phyloP scores from a whole-genome alignment of 2,329 filamentous ascomycete genomes.

The Ilyonectria sp. region DNA sequence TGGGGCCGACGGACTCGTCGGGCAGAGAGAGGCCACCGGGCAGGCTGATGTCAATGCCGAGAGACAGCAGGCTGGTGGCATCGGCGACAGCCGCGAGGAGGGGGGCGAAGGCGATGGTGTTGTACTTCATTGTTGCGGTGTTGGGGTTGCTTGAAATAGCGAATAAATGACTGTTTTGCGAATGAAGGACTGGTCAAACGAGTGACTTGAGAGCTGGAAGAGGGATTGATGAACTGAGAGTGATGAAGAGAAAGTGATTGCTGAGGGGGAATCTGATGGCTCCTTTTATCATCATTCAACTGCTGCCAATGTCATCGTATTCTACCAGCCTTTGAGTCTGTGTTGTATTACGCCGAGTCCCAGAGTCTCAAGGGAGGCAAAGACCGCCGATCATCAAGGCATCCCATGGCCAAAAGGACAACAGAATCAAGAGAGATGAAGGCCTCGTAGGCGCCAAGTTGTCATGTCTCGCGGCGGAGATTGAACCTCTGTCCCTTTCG shows the following conservation, averaged over 20 bases:
- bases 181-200: constrained; percentile 32
- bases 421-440: constrained; percentile 9
- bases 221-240: constrained; percentile 25
- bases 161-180: constrained; percentile 9
- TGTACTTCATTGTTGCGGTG: constrained; percentile 33
- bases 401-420: constrained; percentile 14
- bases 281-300: constrained; percentile 26
- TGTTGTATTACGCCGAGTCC: background rate
- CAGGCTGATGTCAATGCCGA: constrained; percentile 33
- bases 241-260: constrained; percentile 14
- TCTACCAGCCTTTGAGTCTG: too few species aligned
- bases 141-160: constrained; percentile 3
- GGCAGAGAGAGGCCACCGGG: constrained; percentile 21
- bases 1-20: constrained; percentile 19
- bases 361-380: background rate
- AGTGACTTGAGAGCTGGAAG: constrained; percentile 33
- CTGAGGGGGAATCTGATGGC: background rate
- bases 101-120: constrained; percentile 40
- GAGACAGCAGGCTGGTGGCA: constrained; percentile 24
- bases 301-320: background rate
- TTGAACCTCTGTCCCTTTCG: background rate
- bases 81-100: constrained; percentile 39
- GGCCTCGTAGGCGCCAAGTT: constrained; percentile 11
- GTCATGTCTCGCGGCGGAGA: constrained; percentile 23
- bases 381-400: background rate